Evolutionary conservation across 306 rosid genomes (phyloP), one percentile per base, ranked within the genome.

Genomic region (Senna tora): DNA sequence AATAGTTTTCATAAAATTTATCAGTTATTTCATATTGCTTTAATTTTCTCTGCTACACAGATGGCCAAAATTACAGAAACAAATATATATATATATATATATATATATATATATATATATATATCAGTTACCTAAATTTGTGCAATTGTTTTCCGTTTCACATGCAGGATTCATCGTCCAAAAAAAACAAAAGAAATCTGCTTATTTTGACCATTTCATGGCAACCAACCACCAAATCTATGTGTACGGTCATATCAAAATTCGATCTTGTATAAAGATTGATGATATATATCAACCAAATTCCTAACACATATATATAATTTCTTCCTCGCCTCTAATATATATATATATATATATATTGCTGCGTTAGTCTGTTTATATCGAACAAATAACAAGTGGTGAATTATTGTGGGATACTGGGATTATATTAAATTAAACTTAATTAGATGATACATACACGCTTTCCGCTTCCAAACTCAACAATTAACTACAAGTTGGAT

Each of bases 171-270:
- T 7, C 65, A 17, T 59, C 45, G 43, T 34, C 45, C 2, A 6
- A 17, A 6, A n/a, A 50, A 50, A 50, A 43, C 4, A 13, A 17
- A 17, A 21, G 41, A 60, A 16, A 17, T 36, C 42, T 16, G 10
- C 49, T 61, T 36, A 4, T 1, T 59, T 59, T 61, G 67, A 61
- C 67, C 66, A 38, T 61, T 38, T 60, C 30, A 61, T 61, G 15
- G 30, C 47, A 61, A 61, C 67, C 47, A 61, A 61, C 67, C 16
- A 61, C 67, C 17, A 45, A 38, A 62, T 62, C 50, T 17, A 39
- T 10, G 17, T 38, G 49, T 42, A 61, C 47, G 21, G 47, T 34
- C 22, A 19, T 10, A n/a, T 9, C 43, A 7, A 59, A 33, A 33
- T 16, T 16, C 20, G 65, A 59, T 59, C 15, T 0, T 43, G 17